Evolutionary conservation across 768 basidiomycete species (phyloP), one percentile per base, ranked within the genome.

Genomic region (Mycena latifolia): DNA sequence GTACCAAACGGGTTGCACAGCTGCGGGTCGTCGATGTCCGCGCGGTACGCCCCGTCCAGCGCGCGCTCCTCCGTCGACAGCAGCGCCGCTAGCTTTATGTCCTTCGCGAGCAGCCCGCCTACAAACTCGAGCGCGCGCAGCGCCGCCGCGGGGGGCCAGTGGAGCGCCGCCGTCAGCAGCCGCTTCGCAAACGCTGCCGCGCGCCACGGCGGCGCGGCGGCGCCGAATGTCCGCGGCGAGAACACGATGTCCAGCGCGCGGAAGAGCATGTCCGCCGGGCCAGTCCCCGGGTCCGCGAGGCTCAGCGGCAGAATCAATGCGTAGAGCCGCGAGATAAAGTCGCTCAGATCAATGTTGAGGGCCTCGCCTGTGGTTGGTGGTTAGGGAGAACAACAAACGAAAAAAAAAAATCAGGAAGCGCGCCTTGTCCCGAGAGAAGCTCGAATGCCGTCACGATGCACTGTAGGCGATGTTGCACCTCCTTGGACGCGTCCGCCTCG

Each of bases 381-480:
- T 31, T 54, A 69, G 58, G 33, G 33, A 35, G 33, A 35, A 14
- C 47, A 18, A 45, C n/a, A 45, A 27, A 27, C 54, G 29, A 62
- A 64, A 41, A 61, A 20, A 29, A 48, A 37, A n/a, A 29, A 48
- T 66, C 62, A 22, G 29, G 31, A 64, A 66, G 72, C 79, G 66
- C 64, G 89, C 97, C 98, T 89, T 99, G 98, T 28, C 98, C 98
- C 15, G 94, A 93, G 45, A 99, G 87, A 52, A 99, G 88, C 74
- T 98, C 96, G 73, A 98, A 98, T n/a, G 97, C 98, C 43, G 98
- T 98, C 63, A 93, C 89, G 72, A 99, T 94, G 73, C 94, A 98
- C 66, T 91, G 81, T 64, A 99, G 82, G 69, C 87, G 88, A 70
- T 86, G 87, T 66, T 83, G 86, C 59, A 89, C 79, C 61, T 84